These are phyloP conservation scores for Avena atlantica DNA, from an alignment of 176 grass and related monocot genomes.

Conservation along the genomic window DNA sequence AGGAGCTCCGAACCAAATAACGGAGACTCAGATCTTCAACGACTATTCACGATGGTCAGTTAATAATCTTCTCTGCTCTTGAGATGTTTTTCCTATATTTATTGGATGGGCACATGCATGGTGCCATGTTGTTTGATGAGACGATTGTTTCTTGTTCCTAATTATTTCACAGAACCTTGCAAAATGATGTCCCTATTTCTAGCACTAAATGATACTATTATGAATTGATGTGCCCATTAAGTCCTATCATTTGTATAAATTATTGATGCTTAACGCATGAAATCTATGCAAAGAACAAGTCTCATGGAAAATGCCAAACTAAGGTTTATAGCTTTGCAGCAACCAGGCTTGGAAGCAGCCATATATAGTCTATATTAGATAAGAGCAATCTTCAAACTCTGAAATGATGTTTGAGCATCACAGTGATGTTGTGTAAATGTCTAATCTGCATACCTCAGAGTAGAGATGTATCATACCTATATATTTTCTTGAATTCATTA, in stretches of 20 bases:
- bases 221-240: background rate
- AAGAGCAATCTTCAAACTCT: background rate
- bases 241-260: background rate
- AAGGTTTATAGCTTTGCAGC: background rate
- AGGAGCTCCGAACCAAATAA: slow-evolving; percentile 64
- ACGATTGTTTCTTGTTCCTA: slow-evolving; percentile 10
- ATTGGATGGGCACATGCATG: slow-evolving; percentile 9
- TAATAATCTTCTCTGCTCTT: slow-evolving; percentile 35
- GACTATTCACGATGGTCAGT: slow-evolving; percentile 89
- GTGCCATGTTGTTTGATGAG: background rate
- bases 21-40: slow-evolving; percentile 82
- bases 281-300: slow-evolving; percentile 29
- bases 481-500: background rate
- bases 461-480: slow-evolving; percentile 25
- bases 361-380: background rate
- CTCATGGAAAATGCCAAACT: background rate
- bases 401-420: slow-evolving; percentile 30
- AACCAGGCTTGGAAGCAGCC: background rate
- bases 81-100: slow-evolving; percentile 16
- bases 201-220: background rate
- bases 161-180: slow-evolving; percentile 20
- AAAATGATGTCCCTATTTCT: background rate
- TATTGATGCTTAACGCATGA: background rate
- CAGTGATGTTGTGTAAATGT: background rate
- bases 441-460: slow-evolving; percentile 10